Evolutionary conservation across 306 rosid genomes (phyloP).

Genomic region (Prunus mongolica): DNA sequence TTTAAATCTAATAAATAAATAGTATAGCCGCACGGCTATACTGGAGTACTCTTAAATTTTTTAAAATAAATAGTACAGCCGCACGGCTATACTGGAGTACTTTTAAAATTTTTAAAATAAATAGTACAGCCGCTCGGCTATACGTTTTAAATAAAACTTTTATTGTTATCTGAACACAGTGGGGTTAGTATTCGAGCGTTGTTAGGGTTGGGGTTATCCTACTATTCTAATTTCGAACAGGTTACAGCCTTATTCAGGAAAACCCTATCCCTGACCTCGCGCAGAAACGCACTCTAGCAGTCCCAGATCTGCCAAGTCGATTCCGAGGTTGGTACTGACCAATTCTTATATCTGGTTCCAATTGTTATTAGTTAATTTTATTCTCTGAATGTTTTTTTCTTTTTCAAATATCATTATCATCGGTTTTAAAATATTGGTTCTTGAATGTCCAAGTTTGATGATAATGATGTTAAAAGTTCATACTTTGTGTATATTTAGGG

Average conservation of each 20-base stretch:
- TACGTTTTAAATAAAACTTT: too few relatives aligned
- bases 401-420: not conserved
- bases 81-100: too few relatives aligned
- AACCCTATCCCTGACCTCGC: slow-evolving; percentile 40
- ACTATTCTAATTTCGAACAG: slow-evolving; percentile 22
- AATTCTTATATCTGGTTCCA: not conserved
- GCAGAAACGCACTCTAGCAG: slow-evolving; percentile 2
- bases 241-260: slow-evolving; percentile 45
- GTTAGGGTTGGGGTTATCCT: slow-evolving; percentile 21
- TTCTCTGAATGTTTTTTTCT: not conserved
- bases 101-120: too few relatives aligned
- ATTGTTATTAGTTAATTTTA: not conserved
- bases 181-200: too few relatives aligned
- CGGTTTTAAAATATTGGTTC: not conserved
- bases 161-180: too few relatives aligned
- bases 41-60: too few relatives aligned
- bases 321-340: slow-evolving; percentile 35
- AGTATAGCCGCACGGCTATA: too few relatives aligned
- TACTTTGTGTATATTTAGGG: not conserved
- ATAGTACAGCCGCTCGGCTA: too few relatives aligned
- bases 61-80: too few relatives aligned
- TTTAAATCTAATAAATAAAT: too few relatives aligned
- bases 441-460: not conserved
- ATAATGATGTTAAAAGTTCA: not conserved
- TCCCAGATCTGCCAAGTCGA: slow-evolving; percentile 10